Base-by-base conservation (phyloP, 106 monocot genomes). In the Agapanthus africanus region DNA sequence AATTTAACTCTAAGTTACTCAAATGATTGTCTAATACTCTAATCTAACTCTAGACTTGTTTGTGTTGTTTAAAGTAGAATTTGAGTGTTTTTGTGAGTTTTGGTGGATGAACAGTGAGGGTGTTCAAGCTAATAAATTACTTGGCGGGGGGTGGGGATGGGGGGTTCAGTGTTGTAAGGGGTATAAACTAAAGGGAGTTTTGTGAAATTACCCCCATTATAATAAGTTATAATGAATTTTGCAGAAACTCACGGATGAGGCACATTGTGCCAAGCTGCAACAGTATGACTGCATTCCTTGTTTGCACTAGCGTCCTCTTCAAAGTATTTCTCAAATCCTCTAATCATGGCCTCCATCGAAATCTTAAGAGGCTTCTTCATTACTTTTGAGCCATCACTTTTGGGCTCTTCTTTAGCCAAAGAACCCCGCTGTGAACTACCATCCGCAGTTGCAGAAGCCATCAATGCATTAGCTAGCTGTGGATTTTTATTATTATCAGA, bases 261-360 rank as follows among this genome's bases (percentile, higher is more conserved):
- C 8, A 86, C 88, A 74, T 95, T 95, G 61, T 95, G 85, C 95
- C 95, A 95, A 71, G 95, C 78, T 13, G 88, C 95, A 78, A 95
- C 81, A 65, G 69, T 88, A 76, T 88, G 91, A 47, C 64, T 64
- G 52, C 85, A 81, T 23, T 76, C 81, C 14, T 15, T 49, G 39
- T 51, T 62, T 18, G 11, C 11, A 78, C 36, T 40, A 52, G 33
- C 49, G 14, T 76, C 78, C 54, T 73, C 79, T 42, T 85, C 76
- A 6, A 72, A 33, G 59, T 73, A 79, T 60, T 81, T 79, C 70
- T 88, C 95, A 51, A 85, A 79, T 10, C 91, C 95, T 75, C 91
- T 80, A 34, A 95, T 68, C 81, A 88, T 83, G 6, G 95, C 91
- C 71, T 95, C 95, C 91, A 95, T 86, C 4, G 95, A 79, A 22